Evolutionary conservation across 345 rosid species (phyloP).

Genomic region (Camelina sativa): DNA sequence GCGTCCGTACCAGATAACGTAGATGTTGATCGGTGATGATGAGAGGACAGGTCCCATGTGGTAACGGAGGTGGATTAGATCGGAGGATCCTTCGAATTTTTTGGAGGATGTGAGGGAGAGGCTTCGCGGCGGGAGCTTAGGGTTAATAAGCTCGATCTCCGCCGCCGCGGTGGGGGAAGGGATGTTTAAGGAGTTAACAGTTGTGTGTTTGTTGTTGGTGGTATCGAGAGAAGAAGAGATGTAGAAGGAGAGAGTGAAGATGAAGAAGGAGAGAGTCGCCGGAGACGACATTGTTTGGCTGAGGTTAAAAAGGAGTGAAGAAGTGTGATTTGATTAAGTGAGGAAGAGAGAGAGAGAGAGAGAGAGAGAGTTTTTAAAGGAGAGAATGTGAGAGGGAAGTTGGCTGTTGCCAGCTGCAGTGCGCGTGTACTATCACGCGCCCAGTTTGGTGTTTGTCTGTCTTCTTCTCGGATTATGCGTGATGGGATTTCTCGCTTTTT

Average conservation of each 20-base stretch:
- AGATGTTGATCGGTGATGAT: conserved; percentile 78
- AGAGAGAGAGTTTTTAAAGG: neutral
- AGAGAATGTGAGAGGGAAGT: conserved; percentile 49
- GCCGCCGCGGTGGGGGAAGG: conserved; percentile 9
- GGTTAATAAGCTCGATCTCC: conserved; percentile 53
- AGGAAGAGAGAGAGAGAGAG: too few species aligned
- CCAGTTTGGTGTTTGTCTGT: neutral
- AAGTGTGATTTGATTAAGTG: conserved; percentile 9
- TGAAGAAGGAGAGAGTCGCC: conserved; percentile 10
- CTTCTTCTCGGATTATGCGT: too few species aligned
- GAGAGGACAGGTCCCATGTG: conserved; percentile 99
- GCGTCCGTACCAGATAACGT: conserved; percentile 90
- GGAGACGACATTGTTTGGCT: conserved; percentile 42
- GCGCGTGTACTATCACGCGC: conserved; percentile 45
- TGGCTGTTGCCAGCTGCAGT: conserved; percentile 79
- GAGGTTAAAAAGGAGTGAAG: conserved; percentile 10
- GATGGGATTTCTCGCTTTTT: too few species aligned
- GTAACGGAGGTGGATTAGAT: conserved; percentile 81
- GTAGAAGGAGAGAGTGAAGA: conserved; percentile 22
- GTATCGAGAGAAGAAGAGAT: conserved; percentile 2
- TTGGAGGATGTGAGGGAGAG: conserved; percentile 60
- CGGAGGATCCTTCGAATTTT: conserved; percentile 86
- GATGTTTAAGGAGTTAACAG: conserved; percentile 46
- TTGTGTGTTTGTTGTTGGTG: neutral
- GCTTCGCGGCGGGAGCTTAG: conserved; percentile 70